These are phyloP conservation scores for Ceratobasidium theobromae DNA, from an alignment of 1,284 basidiomycete species.

Conservation along the genomic window DNA sequence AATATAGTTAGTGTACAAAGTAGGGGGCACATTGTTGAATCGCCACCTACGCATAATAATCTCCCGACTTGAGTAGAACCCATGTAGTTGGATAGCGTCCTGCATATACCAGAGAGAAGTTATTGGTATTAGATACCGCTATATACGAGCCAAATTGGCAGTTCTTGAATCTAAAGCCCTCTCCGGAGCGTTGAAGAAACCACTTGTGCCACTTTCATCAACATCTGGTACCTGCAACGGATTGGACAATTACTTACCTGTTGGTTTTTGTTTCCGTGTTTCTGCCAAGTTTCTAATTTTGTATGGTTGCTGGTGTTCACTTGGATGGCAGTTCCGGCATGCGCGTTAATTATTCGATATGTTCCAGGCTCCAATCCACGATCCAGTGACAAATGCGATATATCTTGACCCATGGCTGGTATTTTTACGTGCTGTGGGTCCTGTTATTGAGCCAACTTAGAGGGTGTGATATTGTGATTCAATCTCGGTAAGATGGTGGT, in stretches of 20 bases:
- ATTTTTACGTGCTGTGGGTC: no score
- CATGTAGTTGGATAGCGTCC: slow-evolving; percentile 10
- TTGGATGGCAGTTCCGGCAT: slow-evolving; percentile 12
- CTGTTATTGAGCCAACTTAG: no score
- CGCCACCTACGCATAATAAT: background rate
- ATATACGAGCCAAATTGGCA: slow-evolving; percentile 3
- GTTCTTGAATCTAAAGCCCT: slow-evolving; percentile 10
- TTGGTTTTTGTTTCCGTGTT: background rate
- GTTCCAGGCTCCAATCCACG: slow-evolving; percentile 1
- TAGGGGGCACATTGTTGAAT: background rate
- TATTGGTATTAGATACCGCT: slow-evolving; percentile 5
- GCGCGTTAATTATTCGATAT: slow-evolving; percentile 8
- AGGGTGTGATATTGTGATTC: no score
- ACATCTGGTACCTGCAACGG: background rate
- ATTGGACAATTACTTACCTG: background rate
- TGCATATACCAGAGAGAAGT: slow-evolving; percentile 7
- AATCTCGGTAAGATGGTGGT: no score
- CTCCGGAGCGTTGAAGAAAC: slow-evolving; percentile 17
- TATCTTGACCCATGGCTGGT: slow-evolving; percentile 1
- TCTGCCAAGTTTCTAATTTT: slow-evolving; percentile 17
- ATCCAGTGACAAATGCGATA: background rate
- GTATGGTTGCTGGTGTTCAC: slow-evolving; percentile 4
- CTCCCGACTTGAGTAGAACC: slow-evolving; percentile 6
- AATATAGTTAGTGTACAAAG: background rate
- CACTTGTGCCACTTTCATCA: background rate